Conservation (phyloP, 2,329 filamentous ascomycete species). For the Fusarium xylarioides region DNA sequence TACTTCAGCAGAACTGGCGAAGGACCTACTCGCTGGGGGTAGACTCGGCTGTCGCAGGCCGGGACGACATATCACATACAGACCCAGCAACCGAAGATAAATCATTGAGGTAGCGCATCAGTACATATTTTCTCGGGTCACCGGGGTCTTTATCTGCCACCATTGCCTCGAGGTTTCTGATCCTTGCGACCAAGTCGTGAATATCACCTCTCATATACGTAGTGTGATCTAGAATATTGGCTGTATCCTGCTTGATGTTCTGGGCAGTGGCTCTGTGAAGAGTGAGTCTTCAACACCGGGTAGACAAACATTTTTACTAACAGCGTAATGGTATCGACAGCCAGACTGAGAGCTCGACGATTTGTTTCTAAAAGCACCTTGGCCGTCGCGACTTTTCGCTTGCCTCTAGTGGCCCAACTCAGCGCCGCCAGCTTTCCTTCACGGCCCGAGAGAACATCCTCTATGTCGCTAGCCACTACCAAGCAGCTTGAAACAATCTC, state of each 20-base stretch:
- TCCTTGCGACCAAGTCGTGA: not conserved
- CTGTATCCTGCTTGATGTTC: slow-evolving; percentile 1
- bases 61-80: not conserved
- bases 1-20: accelerated
- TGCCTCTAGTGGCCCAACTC: not conserved
- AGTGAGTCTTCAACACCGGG: not conserved
- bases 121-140: not conserved
- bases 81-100: not conserved
- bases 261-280: not conserved
- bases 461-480: not conserved
- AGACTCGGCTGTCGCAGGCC: not conserved
- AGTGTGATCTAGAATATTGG: not conserved
- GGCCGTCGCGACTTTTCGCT: not conserved
- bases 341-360: not conserved
- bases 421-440: not conserved
- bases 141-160: not conserved
- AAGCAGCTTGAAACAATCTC: not conserved
- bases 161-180: not conserved
- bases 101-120: slow-evolving; percentile 4
- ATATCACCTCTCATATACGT: slow-evolving; percentile 2
- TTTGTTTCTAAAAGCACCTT: not conserved
- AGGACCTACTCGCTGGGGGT: not conserved
- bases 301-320: not conserved
- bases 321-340: slow-evolving; percentile 4
- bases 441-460: not conserved